Percentiles rank a stretch among this genome's conserved stretches.
phyloP scores from a whole-genome alignment of 139 green algal genomes.

The Chlamydomonas sp. region DNA sequence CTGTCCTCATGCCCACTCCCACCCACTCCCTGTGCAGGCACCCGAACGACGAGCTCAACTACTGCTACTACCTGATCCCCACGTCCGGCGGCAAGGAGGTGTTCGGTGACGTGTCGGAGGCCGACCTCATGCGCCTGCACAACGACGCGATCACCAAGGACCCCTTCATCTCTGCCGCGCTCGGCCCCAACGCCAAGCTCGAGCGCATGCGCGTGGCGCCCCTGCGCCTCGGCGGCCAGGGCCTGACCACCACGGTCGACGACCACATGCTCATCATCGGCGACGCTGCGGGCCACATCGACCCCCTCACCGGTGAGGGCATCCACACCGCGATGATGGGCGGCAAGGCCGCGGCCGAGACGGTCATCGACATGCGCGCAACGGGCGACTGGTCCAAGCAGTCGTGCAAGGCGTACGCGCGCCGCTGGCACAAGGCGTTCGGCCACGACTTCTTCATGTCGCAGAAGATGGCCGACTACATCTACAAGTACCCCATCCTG shows the following conservation, averaged over 20 bases:
- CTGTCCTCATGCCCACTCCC: no score
- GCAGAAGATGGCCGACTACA: constrained; percentile 38
- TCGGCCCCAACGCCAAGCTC: constrained; percentile 81
- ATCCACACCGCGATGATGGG: constrained; percentile 94
- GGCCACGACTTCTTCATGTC: constrained; percentile 78
- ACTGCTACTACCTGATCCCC: constrained; percentile 93
- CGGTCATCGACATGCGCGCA: constrained; percentile 59
- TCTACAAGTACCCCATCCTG: constrained; percentile 54
- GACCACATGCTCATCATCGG: constrained; percentile 86
- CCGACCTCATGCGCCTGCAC: constrained; percentile 73
- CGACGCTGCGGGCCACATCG: constrained; percentile 84
- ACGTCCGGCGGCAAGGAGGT: constrained; percentile 58
- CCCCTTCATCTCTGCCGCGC: constrained; percentile 48
- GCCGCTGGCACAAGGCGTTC: constrained; percentile 58
- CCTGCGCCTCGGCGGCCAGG: constrained; percentile 68
- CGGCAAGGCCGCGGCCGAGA: constrained; percentile 73
- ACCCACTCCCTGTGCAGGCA: no score
- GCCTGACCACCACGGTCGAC: constrained; percentile 61
- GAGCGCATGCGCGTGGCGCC: constrained; percentile 81
- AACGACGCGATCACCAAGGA: constrained; percentile 83
- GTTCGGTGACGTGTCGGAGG: constrained; percentile 69
- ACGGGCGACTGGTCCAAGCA: constrained; percentile 65
- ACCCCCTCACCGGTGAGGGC: constrained; percentile 82
- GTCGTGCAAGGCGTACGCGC: constrained; percentile 54
- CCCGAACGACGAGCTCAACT: constrained; percentile 86